phyloP scores from a whole-genome alignment of 345 rosid genomes.

The Alliaria petiolata region DNA sequence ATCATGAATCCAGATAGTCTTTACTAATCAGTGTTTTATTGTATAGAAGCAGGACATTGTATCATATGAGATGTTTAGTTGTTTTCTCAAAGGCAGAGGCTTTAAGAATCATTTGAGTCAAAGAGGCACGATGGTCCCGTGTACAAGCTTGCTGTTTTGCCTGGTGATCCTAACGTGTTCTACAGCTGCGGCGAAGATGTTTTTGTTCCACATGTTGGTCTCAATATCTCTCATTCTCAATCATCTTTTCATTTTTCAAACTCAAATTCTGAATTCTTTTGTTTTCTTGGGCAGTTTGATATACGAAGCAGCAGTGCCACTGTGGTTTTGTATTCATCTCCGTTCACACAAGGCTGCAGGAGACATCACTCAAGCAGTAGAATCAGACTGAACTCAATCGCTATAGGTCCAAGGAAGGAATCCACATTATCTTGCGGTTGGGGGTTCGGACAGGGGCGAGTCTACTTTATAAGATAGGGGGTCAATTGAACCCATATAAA shows the following conservation, averaged over 20 bases:
- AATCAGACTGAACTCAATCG: conserved; percentile 47
- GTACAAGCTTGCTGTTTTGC: conserved; percentile 55
- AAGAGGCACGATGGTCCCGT: too few relatives aligned
- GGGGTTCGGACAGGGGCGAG: too few relatives aligned
- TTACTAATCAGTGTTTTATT: too few relatives aligned
- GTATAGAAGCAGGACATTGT: too few relatives aligned
- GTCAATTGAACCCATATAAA: too few relatives aligned
- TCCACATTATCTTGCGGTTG: conserved; percentile 48
- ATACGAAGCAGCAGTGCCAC: conserved; percentile 42
- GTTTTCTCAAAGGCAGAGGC: too few relatives aligned
- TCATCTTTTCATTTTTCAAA: neutral
- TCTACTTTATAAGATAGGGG: too few relatives aligned
- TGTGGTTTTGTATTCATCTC: conserved; percentile 45
- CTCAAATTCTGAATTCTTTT: neutral
- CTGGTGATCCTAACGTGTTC: conserved; percentile 53
- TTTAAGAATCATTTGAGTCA: too few relatives aligned
- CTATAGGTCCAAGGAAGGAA: conserved; percentile 56
- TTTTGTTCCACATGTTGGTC: conserved; percentile 56
- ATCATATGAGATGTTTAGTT: too few relatives aligned
- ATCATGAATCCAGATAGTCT: too few relatives aligned
- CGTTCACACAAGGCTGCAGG: conserved; percentile 39
- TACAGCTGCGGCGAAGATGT: conserved; percentile 72
- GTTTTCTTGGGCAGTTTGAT: conserved; percentile 45
- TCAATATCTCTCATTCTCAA: conserved; percentile 6
- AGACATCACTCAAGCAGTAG: conserved; percentile 38